Evolutionary conservation across 2,329 filamentous ascomycete species (phyloP).

Genomic region (Aspergillus fumigatus): DNA sequence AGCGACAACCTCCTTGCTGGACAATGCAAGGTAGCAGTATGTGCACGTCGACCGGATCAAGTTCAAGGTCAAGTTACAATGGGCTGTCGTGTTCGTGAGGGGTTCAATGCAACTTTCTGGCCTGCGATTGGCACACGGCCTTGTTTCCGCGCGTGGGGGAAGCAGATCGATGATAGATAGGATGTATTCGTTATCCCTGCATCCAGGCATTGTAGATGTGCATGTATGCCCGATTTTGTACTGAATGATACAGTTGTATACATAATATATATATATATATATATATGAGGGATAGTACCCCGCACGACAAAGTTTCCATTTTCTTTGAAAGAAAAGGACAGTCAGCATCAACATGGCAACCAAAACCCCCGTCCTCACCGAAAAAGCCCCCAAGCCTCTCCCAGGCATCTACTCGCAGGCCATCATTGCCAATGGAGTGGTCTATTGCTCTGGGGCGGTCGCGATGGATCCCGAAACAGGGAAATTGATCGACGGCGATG

Average conservation of each 20-base stretch:
- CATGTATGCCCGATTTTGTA: not conserved
- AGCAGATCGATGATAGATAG: not conserved
- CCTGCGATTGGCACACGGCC: not conserved
- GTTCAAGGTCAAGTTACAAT: not conserved
- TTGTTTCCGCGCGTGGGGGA: not conserved
- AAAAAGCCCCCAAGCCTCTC: conserved; percentile 49
- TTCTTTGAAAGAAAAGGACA: not conserved
- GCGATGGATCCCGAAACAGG: conserved; percentile 54
- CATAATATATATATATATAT: not conserved
- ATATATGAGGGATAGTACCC: not conserved
- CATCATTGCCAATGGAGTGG: conserved; percentile 59
- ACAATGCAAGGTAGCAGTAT: not conserved
- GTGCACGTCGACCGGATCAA: not conserved
- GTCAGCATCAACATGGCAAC: conserved; percentile 21
- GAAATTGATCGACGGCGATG: conserved; percentile 53
- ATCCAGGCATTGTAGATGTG: not conserved
- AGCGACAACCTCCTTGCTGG: not conserved
- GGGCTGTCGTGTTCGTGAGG: not conserved
- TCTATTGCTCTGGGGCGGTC: conserved; percentile 66
- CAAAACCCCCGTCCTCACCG: conserved; percentile 41
- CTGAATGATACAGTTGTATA: too few species aligned
- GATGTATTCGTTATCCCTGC: not conserved
- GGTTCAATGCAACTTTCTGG: not conserved
- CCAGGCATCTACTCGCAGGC: conserved; percentile 57
- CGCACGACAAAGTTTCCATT: not conserved